Conservation (phyloP, 106 monocot species). For the Triglochin maritima region DNA sequence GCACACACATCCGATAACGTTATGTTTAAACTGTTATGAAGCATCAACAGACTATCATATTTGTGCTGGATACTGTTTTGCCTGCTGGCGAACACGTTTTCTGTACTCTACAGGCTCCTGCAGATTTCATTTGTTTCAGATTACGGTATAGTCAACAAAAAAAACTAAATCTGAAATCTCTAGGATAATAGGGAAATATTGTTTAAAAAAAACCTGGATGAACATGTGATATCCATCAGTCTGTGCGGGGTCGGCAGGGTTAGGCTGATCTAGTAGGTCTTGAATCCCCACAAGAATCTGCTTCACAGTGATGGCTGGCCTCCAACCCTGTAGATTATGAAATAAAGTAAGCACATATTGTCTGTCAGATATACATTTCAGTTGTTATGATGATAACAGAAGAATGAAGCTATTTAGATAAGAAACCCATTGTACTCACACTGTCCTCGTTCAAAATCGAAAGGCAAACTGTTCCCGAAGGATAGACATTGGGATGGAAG, state of each 20-base stretch:
- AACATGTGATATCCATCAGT: constrained; percentile 88
- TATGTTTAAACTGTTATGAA: no score
- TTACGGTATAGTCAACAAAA: no score
- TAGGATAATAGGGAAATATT: background rate
- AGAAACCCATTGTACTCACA: constrained; percentile 17
- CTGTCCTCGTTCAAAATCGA: constrained; percentile 88
- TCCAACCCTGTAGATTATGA: constrained; percentile 59
- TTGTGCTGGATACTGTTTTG: constrained; percentile 30
- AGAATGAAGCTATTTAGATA: no score
- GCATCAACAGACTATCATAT: no score
- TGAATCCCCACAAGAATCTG: constrained; percentile 95
- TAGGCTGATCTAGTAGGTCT: constrained; percentile 87
- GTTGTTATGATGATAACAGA: no score
- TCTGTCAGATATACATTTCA: no score
- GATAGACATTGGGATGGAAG: constrained; percentile 91
- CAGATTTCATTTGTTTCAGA: background rate
- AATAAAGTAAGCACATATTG: background rate
- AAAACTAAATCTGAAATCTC: no score
- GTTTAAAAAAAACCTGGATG: constrained; percentile 45
- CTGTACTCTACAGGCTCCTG: constrained; percentile 34
- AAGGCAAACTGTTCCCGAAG: constrained; percentile 83
- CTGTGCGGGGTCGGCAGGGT: constrained; percentile 88
- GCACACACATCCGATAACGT: no score
- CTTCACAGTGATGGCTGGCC: constrained; percentile 93
- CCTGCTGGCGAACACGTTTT: constrained; percentile 21